phyloP scores from a whole-genome alignment of 2,329 filamentous ascomycete species.

The Tolypocladium inflatum region DNA sequence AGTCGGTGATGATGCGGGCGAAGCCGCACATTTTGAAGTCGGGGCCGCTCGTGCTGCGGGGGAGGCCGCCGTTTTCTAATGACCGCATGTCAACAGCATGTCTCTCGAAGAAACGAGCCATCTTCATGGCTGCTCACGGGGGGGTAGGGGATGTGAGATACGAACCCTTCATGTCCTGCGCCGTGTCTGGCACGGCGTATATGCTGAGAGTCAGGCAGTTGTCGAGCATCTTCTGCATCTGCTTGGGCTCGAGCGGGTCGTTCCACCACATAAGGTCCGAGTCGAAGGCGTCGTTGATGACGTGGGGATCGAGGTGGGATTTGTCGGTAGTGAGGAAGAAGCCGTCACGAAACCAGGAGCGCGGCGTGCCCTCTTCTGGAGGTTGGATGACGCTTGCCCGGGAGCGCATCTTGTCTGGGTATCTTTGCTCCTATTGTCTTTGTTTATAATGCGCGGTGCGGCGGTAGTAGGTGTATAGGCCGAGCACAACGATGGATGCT shows the following conservation, averaged over 20 bases:
- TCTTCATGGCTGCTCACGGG: too few species aligned
- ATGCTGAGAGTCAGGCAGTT: slow-evolving; percentile 52
- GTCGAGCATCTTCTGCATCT: slow-evolving; percentile 41
- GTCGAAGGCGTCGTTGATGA: slow-evolving; percentile 45
- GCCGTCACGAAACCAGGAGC: slow-evolving; percentile 40
- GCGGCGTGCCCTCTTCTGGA: slow-evolving; percentile 20
- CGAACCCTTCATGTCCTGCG: slow-evolving; percentile 29
- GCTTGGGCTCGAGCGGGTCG: slow-evolving; percentile 34
- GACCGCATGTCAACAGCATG: slow-evolving; percentile 1
- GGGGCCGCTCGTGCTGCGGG: slow-evolving; percentile 18
- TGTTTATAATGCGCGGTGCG: slow-evolving; percentile 2
- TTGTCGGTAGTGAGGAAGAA: slow-evolving; percentile 55
- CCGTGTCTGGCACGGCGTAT: slow-evolving; percentile 34
- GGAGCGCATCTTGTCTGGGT: slow-evolving; percentile 7
- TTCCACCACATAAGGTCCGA: slow-evolving; percentile 55
- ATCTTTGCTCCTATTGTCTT: background rate
- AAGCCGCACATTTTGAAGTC: slow-evolving; percentile 28
- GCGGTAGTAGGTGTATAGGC: slow-evolving; percentile 3
- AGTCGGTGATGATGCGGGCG: slow-evolving; percentile 56
- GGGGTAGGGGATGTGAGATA: slow-evolving; percentile 2
- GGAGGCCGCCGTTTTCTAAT: slow-evolving; percentile 20
- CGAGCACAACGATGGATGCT: slow-evolving; percentile 5
- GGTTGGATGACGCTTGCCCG: slow-evolving; percentile 8
- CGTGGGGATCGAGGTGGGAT: slow-evolving; percentile 40
- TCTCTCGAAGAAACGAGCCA: background rate